These are phyloP conservation scores for Solanum tarijense DNA, from an alignment of 257 asterid species.

Conservation along the genomic window DNA sequence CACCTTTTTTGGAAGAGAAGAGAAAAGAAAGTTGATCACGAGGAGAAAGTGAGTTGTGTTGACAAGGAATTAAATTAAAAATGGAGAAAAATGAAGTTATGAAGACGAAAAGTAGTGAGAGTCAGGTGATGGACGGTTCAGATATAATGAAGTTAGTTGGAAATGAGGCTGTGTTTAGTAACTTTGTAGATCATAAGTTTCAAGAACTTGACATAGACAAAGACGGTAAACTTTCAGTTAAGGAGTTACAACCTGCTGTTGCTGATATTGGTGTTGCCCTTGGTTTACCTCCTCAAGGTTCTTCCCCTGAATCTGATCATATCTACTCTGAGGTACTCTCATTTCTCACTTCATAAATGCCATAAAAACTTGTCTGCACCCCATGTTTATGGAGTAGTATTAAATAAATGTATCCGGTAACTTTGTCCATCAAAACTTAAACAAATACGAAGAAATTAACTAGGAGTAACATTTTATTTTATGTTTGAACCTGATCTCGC, in stretches of 20 bases:
- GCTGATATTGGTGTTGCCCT: constrained; percentile 79
- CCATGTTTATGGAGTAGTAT: background rate
- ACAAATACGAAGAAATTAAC: too few species aligned
- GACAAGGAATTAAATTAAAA: background rate
- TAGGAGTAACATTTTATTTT: background rate
- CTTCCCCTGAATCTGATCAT: constrained; percentile 64
- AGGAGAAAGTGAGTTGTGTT: background rate
- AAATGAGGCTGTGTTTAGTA: constrained; percentile 59
- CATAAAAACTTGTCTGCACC: background rate
- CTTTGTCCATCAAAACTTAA: background rate
- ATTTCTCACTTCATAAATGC: background rate
- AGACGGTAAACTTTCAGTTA: constrained; percentile 73
- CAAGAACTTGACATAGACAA: constrained; percentile 62
- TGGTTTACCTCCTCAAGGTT: constrained; percentile 69
- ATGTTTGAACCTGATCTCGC: background rate
- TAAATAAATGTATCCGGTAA: too few species aligned
- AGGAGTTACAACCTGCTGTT: constrained; percentile 77
- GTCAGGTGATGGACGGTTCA: constrained; percentile 89
- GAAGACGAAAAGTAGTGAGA: constrained; percentile 20
- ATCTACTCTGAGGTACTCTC: constrained; percentile 62
- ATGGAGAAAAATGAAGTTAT: constrained; percentile 13
- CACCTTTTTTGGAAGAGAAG: constrained; percentile 2
- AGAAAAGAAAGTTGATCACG: constrained; percentile 13
- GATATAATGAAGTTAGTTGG: constrained; percentile 90
- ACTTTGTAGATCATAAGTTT: constrained; percentile 80